phyloP scores from a whole-genome alignment of 345 rosid species.

The Lumnitzera racemosa region DNA sequence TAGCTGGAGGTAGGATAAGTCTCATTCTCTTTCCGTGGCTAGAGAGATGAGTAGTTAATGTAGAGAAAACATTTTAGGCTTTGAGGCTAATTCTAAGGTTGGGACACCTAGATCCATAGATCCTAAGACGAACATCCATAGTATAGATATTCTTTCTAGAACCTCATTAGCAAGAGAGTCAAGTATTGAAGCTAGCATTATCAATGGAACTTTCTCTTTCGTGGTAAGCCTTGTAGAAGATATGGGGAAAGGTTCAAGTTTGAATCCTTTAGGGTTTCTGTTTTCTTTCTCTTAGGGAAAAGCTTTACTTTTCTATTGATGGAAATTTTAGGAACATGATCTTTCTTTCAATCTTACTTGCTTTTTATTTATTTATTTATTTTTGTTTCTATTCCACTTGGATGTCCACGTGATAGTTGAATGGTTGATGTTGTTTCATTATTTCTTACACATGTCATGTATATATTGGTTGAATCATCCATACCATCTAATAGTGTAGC shows the following conservation, averaged over 20 bases:
- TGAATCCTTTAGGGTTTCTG: slow-evolving; percentile 8
- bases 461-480: too few relatives aligned
- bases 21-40: slow-evolving; percentile 51
- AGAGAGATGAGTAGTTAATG: slow-evolving; percentile 69
- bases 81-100: slow-evolving; percentile 37
- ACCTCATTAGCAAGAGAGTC: slow-evolving; percentile 25
- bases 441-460: too few relatives aligned
- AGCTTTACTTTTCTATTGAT: too few relatives aligned
- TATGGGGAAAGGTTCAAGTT: slow-evolving; percentile 22
- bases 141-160: slow-evolving; percentile 33
- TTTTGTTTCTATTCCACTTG: too few relatives aligned
- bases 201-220: slow-evolving; percentile 25
- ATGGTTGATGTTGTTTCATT: too few relatives aligned
- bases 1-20: slow-evolving; percentile 19
- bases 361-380: too few relatives aligned
- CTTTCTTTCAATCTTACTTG: too few relatives aligned
- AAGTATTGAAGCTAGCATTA: slow-evolving; percentile 20
- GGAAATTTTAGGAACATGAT: too few relatives aligned
- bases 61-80: slow-evolving; percentile 47
- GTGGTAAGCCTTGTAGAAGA: slow-evolving; percentile 37
- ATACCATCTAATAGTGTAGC: too few relatives aligned
- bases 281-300: too few relatives aligned
- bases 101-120: slow-evolving; percentile 29
- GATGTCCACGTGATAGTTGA: too few relatives aligned
- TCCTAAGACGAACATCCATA: slow-evolving; percentile 26